These are phyloP conservation scores for Picea abies DNA, from an alignment of 83 land plant species.

Conservation along the genomic window DNA sequence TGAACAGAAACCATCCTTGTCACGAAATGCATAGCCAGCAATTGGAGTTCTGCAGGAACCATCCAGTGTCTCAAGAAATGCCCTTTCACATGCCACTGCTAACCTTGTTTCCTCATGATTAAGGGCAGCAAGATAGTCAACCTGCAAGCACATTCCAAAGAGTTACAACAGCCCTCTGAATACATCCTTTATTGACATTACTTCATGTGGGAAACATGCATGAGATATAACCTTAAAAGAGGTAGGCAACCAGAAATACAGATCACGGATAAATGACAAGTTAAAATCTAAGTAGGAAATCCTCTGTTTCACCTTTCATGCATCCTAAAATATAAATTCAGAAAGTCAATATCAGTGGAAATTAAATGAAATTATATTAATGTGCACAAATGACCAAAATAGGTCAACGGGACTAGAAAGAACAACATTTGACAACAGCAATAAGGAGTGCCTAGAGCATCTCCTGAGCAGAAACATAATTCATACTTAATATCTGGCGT, in stretches of 20 bases:
- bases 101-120: constrained; percentile 92
- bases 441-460: no score
- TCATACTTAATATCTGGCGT: not conserved
- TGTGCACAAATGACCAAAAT: no score
- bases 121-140: constrained; percentile 65
- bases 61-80: constrained; percentile 85
- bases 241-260: not conserved
- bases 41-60: constrained; percentile 99
- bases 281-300: not conserved
- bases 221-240: not conserved
- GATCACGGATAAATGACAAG: not conserved
- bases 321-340: not conserved
- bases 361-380: no score
- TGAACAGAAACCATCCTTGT: constrained; percentile 68
- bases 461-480: not conserved
- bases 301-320: not conserved
- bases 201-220: not conserved
- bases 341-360: no score
- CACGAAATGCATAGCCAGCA: constrained; percentile 88
- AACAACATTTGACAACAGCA: no score
- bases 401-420: no score
- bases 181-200: not conserved
- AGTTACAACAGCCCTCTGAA: constrained; percentile 1
- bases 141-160: constrained; percentile 39
- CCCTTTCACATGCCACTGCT: constrained; percentile 93